Evolutionary conservation across 176 grass and related monocot genomes (phyloP).

Genomic region (Cocos nucifera): DNA sequence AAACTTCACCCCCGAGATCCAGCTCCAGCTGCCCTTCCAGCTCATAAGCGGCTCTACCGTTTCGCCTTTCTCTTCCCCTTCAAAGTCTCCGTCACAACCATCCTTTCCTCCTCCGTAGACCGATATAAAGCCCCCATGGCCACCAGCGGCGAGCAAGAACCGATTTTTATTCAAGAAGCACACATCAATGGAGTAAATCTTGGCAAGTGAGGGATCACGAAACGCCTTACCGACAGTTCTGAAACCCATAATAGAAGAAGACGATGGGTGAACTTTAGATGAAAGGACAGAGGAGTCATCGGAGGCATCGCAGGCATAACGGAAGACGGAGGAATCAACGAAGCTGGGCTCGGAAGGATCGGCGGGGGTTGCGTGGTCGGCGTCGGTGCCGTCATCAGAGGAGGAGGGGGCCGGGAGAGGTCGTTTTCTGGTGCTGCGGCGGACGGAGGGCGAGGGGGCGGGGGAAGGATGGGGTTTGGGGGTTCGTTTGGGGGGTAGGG

Average conservation of each 20-base stretch:
- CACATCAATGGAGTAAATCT: slow-evolving; percentile 11
- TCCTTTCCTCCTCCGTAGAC: neutral
- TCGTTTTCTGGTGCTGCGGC: neutral
- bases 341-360: neutral
- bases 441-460: neutral
- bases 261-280: neutral
- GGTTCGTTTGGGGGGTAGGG: neutral
- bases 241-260: neutral
- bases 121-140: slow-evolving; percentile 4
- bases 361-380: neutral
- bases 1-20: slow-evolving; percentile 11
- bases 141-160: neutral
- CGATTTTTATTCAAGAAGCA: neutral
- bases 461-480: neutral
- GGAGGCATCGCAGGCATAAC: neutral
- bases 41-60: neutral
- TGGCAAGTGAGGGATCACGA: slow-evolving; percentile 4
- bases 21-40: slow-evolving; percentile 10
- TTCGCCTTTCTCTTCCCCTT: neutral
- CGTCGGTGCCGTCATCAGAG: neutral
- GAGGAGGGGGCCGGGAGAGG: neutral
- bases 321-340: neutral
- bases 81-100: neutral
- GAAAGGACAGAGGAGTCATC: no score
- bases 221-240: slow-evolving; percentile 1